Percentiles rank a stretch among this genome's conserved stretches.
These are phyloP conservation scores for Taphrina pruni DNA, from an alignment of 1,139 yeast species.

Conservation along the genomic window DNA sequence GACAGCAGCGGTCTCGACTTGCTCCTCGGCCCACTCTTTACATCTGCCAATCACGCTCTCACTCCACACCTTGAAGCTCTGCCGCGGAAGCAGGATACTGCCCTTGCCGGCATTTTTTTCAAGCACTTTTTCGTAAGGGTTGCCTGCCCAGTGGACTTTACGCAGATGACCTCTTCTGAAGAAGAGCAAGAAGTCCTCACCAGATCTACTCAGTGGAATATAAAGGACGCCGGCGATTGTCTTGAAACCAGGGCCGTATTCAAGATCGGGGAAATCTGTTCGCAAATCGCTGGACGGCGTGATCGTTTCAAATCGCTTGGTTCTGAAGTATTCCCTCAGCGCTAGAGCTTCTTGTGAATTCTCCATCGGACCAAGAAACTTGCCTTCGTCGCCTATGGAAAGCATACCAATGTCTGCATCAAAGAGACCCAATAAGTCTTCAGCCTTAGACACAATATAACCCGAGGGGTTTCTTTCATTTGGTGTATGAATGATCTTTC, in stretches of 20 bases:
- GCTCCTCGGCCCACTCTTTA: conserved; percentile 39
- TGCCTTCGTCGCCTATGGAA: conserved; percentile 39
- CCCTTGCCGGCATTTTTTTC: conserved; percentile 21
- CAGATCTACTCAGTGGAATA: conserved; percentile 34
- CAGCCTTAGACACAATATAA: conserved; percentile 38
- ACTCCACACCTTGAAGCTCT: conserved; percentile 40
- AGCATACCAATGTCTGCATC: conserved; percentile 39
- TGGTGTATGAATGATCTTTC: conserved; percentile 30
- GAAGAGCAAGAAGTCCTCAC: conserved; percentile 38
- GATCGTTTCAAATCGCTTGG: conserved; percentile 31
- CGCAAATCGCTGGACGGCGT: conserved; percentile 30
- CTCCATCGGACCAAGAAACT: conserved; percentile 32
- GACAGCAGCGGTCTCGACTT: conserved; percentile 40
- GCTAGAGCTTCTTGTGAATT: conserved; percentile 37
- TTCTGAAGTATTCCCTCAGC: conserved; percentile 33
- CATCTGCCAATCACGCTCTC: conserved; percentile 39
- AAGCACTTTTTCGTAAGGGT: conserved; percentile 41
- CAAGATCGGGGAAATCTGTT: conserved; percentile 37
- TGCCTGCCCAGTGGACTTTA: conserved; percentile 41
- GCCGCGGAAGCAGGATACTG: conserved; percentile 35
- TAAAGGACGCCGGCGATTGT: conserved; percentile 38
- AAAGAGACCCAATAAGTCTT: conserved; percentile 38
- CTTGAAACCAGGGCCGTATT: conserved; percentile 33
- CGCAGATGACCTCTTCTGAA: conserved; percentile 37
- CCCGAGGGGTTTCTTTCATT: conserved; percentile 32